These are phyloP conservation scores for Teunomyces kruisii DNA, from an alignment of 805 yeast genomes.

Conservation along the genomic window DNA sequence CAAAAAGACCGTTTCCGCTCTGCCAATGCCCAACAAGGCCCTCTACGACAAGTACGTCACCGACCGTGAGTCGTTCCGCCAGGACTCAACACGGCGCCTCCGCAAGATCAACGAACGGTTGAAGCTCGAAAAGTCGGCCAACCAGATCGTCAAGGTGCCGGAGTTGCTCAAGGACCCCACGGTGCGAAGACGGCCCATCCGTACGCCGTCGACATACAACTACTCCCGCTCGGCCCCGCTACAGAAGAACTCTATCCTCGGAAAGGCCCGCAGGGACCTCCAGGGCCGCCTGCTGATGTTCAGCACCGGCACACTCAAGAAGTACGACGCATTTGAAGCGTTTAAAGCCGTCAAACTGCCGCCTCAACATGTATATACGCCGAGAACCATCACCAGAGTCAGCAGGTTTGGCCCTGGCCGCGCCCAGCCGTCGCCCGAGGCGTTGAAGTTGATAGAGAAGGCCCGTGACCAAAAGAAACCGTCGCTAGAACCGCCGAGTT, in stretches of 20 bases:
- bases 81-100: conserved; percentile 45
- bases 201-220: background rate
- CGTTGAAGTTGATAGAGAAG: background rate
- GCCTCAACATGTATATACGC: background rate
- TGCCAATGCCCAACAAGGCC: conserved; percentile 32
- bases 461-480: background rate
- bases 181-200: conserved; percentile 13
- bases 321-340: conserved; percentile 26
- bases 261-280: conserved; percentile 36
- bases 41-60: conserved; percentile 38
- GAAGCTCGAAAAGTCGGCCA: conserved; percentile 39
- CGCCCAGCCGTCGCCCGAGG: background rate
- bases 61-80: conserved; percentile 45
- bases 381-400: background rate
- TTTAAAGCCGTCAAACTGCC: conserved; percentile 11
- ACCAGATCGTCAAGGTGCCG: conserved; percentile 24
- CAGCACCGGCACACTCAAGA: conserved; percentile 7
- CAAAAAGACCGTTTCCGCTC: background rate
- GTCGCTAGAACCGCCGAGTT: background rate
- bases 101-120: conserved; percentile 41
- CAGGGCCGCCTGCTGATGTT: conserved; percentile 36
- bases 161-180: conserved; percentile 30
- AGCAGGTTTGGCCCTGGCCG: background rate
- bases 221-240: conserved; percentile 8
- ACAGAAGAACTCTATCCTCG: conserved; percentile 28